These are phyloP conservation scores for Cucumis melo DNA, from an alignment of 306 rosid species.

Conservation along the genomic window DNA sequence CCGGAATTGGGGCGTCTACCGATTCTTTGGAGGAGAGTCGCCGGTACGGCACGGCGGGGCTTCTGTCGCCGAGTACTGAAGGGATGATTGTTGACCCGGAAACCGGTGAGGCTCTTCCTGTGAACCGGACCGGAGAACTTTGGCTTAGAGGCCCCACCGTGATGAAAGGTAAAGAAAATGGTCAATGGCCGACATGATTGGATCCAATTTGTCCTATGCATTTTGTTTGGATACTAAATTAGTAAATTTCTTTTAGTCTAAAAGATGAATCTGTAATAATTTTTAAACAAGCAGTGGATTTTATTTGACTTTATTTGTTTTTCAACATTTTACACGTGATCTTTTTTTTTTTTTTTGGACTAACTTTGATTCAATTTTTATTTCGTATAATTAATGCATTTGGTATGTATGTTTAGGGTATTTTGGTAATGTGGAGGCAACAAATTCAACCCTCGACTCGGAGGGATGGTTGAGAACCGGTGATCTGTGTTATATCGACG, in stretches of 20 bases:
- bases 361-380: too few relatives aligned
- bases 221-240: neutral
- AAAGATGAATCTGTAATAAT: neutral
- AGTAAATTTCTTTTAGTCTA: neutral
- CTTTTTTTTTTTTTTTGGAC: too few relatives aligned
- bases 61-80: constrained; percentile 44
- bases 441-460: constrained; percentile 51
- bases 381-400: too few relatives aligned
- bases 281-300: neutral
- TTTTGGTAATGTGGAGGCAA: constrained; percentile 65
- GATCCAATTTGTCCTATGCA: neutral
- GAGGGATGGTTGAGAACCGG: constrained; percentile 93
- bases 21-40: constrained; percentile 82
- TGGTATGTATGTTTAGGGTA: constrained; percentile 27
- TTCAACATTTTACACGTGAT: neutral
- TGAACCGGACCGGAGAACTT: constrained; percentile 67
- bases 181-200: neutral
- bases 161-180: constrained; percentile 47
- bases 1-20: constrained; percentile 72
- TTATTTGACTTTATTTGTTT: neutral
- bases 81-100: constrained; percentile 62
- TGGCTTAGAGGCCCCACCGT: constrained; percentile 79
- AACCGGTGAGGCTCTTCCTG: constrained; percentile 25
- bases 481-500: constrained; percentile 71
- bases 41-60: constrained; percentile 78